Evolutionary conservation across 1,284 basidiomycete genomes (phyloP).

Genomic region (Pseudozyma tsukubaensis): DNA sequence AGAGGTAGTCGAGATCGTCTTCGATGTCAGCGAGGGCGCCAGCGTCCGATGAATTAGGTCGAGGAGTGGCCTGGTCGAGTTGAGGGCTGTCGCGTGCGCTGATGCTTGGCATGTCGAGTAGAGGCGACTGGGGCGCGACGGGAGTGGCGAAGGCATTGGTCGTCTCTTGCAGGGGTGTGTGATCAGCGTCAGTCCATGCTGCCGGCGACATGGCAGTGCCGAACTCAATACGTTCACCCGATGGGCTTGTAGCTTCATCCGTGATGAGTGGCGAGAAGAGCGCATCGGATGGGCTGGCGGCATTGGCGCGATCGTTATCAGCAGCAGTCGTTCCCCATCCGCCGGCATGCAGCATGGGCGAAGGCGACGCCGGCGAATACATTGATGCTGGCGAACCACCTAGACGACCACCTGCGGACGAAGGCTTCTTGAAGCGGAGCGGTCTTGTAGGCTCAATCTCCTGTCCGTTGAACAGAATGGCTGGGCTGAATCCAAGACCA

Average conservation of each 20-base stretch:
- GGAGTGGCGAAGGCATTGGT: conserved; percentile 11
- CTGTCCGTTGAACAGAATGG: conserved; percentile 48
- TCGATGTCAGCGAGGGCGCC: conserved; percentile 19
- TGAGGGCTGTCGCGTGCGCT: conserved; percentile 17
- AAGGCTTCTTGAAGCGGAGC: conserved; percentile 36
- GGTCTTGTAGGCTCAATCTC: conserved; percentile 41
- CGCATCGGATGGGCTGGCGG: conserved; percentile 6
- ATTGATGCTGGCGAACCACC: conserved; percentile 31
- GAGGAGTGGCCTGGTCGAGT: conserved; percentile 23
- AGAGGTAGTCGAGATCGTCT: conserved; percentile 24
- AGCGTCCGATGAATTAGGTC: conserved; percentile 19
- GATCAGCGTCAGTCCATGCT: background rate
- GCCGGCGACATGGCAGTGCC: conserved; percentile 10
- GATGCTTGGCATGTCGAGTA: conserved; percentile 1
- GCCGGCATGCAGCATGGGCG: conserved; percentile 42
- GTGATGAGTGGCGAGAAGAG: conserved; percentile 29
- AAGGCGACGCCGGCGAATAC: conserved; percentile 24
- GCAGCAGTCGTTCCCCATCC: conserved; percentile 21
- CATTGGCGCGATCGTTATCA: background rate
- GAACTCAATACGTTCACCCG: conserved; percentile 34
- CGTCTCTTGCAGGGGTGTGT: background rate
- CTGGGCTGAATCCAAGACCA: conserved; percentile 28
- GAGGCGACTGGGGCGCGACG: conserved; percentile 3
- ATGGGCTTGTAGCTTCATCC: conserved; percentile 11
- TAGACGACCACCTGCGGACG: conserved; percentile 30